These are phyloP conservation scores for Mortierella sp. DNA, from an alignment of 371 early-diverging fungal species.

Conservation along the genomic window DNA sequence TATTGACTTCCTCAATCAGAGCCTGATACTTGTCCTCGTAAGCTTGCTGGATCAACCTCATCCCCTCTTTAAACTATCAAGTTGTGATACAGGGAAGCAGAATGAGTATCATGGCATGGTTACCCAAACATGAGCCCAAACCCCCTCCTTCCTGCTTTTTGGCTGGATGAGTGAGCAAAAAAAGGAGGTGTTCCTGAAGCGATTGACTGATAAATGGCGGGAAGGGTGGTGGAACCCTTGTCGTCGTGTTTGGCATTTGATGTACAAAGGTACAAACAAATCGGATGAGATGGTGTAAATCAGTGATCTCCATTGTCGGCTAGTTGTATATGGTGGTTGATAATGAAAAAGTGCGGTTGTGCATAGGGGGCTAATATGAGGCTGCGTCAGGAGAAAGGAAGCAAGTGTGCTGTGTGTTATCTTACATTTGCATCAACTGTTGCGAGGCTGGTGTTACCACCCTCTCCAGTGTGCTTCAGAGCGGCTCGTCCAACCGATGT, in stretches of 20 bases:
- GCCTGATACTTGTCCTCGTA: slow-evolving; percentile 46
- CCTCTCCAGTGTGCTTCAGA: slow-evolving; percentile 3
- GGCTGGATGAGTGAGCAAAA: neutral
- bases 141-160: slow-evolving; percentile 3
- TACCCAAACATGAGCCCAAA: slow-evolving; percentile 1
- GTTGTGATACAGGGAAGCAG: neutral
- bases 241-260: too few relatives aligned
- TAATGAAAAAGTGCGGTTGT: too few relatives aligned
- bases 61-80: slow-evolving; percentile 37
- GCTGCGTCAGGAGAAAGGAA: neutral
- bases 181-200: too few relatives aligned
- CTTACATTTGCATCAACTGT: slow-evolving; percentile 17
- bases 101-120: slow-evolving; percentile 5
- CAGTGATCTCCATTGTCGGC: too few relatives aligned
- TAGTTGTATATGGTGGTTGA: too few relatives aligned
- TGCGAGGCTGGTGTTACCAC: neutral
- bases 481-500: slow-evolving; percentile 8
- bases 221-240: too few relatives aligned
- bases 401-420: neutral
- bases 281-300: too few relatives aligned
- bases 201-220: too few relatives aligned
- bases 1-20: slow-evolving; percentile 40
- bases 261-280: too few relatives aligned
- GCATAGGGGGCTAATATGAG: too few relatives aligned
- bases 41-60: slow-evolving; percentile 47